Percentiles rank a stretch among this genome's conserved stretches.
Conservation (phyloP, 1,139 yeast genomes). For the Hyphopichia khmerensis region DNA sequence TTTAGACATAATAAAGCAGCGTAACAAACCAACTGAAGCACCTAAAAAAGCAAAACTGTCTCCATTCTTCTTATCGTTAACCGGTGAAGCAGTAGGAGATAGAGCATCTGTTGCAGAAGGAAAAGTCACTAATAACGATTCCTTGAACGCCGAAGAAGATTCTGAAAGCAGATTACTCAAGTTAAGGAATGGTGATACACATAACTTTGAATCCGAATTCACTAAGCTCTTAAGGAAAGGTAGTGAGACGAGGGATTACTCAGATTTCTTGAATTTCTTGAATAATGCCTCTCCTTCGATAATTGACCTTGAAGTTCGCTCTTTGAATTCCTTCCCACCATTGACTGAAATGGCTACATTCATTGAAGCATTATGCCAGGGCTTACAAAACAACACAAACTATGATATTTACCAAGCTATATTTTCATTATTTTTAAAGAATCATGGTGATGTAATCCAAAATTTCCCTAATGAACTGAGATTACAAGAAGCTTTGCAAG, state of each 20-base stretch:
- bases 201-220: constrained; percentile 69
- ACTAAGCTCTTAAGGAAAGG: constrained; percentile 64
- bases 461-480: constrained; percentile 35
- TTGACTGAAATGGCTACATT: constrained; percentile 64
- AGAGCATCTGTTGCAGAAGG: constrained; percentile 64
- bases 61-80: constrained; percentile 73
- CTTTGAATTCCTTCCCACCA: constrained; percentile 66
- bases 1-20: constrained; percentile 76
- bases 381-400: constrained; percentile 56
- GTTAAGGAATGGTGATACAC: constrained; percentile 23
- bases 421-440: constrained; percentile 68
- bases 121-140: constrained; percentile 7
- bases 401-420: constrained; percentile 77
- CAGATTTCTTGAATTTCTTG: constrained; percentile 53
- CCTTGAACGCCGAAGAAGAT: constrained; percentile 11
- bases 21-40: constrained; percentile 89
- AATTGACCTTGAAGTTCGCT: constrained; percentile 83
- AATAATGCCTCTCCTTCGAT: constrained; percentile 72
- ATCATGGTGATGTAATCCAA: constrained; percentile 81
- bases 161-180: constrained; percentile 24
- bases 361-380: constrained; percentile 61
- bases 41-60: constrained; percentile 83
- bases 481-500: constrained; percentile 43
- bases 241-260: constrained; percentile 34
- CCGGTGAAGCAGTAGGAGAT: constrained; percentile 69